A percentile compares a stretch with the other conserved stretches of the same genome.
These are phyloP conservation scores for Botryotinia globosa DNA, from an alignment of 2,329 filamentous ascomycete genomes.

Conservation along the genomic window DNA sequence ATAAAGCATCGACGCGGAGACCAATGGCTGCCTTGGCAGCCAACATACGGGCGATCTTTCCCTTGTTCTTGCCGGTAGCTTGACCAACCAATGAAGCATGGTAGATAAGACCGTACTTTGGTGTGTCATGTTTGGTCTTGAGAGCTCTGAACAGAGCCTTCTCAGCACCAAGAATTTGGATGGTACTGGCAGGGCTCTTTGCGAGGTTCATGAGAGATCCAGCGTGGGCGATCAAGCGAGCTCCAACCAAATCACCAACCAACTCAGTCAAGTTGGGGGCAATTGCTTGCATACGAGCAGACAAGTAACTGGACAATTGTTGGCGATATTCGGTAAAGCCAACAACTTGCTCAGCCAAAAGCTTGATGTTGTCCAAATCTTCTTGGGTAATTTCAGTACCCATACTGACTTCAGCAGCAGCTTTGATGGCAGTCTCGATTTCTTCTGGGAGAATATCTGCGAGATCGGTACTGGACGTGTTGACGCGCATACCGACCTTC, in stretches of 20 bases:
- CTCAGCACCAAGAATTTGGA: slow-evolving; percentile 97
- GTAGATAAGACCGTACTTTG: slow-evolving; percentile 96
- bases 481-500: slow-evolving; percentile 83
- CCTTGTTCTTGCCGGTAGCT: slow-evolving; percentile 97
- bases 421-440: slow-evolving; percentile 87
- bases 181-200: slow-evolving; percentile 91
- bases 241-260: slow-evolving; percentile 89
- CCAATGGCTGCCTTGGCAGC: slow-evolving; percentile 91
- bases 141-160: slow-evolving; percentile 97
- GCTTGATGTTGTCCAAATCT: slow-evolving; percentile 89
- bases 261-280: slow-evolving; percentile 93
- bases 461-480: slow-evolving; percentile 73
- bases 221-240: slow-evolving; percentile 89
- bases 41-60: slow-evolving; percentile 96
- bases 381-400: slow-evolving; percentile 93
- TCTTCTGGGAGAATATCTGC: slow-evolving; percentile 92
- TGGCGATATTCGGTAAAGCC: slow-evolving; percentile 86
- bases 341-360: slow-evolving; percentile 90
- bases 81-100: slow-evolving; percentile 93
- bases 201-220: slow-evolving; percentile 93
- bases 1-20: slow-evolving; percentile 86
- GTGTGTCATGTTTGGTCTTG: slow-evolving; percentile 98
- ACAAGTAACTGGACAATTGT: slow-evolving; percentile 84
- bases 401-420: slow-evolving; percentile 95
- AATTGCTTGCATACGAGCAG: slow-evolving; percentile 92